phyloP scores from a whole-genome alignment of 495 filamentous ascomycete species.

The Viridothelium virens region DNA sequence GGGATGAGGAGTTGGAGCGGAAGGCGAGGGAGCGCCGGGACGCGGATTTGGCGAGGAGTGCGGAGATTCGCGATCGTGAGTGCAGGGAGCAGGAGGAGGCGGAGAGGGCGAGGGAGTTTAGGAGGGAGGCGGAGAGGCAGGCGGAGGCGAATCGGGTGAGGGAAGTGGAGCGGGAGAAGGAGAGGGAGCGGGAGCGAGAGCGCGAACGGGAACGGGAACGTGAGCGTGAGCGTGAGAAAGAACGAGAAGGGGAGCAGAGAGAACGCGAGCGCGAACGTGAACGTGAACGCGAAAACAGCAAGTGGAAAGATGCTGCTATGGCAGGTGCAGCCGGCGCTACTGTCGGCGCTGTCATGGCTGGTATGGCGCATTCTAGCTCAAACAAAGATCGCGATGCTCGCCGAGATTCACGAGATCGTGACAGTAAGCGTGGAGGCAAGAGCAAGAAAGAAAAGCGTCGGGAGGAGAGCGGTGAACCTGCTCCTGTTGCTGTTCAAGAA shows the following conservation, averaged over 20 bases:
- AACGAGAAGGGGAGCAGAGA: constrained; percentile 18
- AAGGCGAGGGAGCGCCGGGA: constrained; percentile 10
- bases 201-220: not conserved
- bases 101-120: constrained; percentile 12
- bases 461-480: constrained; percentile 11
- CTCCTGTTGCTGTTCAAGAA: constrained; percentile 12
- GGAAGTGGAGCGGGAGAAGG: constrained; percentile 6
- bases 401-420: constrained; percentile 5
- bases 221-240: constrained; percentile 13
- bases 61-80: not conserved
- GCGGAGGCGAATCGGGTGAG: constrained; percentile 6
- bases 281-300: constrained; percentile 16
- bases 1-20: constrained; percentile 24
- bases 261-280: constrained; percentile 23
- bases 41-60: constrained; percentile 10
- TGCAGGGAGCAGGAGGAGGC: constrained; percentile 13
- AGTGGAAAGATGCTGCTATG: constrained; percentile 13
- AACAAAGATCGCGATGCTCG: constrained; percentile 15
- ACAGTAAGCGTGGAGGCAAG: constrained; percentile 14
- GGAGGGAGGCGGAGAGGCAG: constrained; percentile 13
- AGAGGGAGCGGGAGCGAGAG: not conserved
- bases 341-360: constrained; percentile 29
- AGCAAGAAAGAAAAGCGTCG: constrained; percentile 13
- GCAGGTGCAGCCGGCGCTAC: constrained; percentile 26
- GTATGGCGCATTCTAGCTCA: constrained; percentile 23